Evolutionary conservation across 257 asterid genomes (phyloP).

Genomic region (Handroanthus guayacan): DNA sequence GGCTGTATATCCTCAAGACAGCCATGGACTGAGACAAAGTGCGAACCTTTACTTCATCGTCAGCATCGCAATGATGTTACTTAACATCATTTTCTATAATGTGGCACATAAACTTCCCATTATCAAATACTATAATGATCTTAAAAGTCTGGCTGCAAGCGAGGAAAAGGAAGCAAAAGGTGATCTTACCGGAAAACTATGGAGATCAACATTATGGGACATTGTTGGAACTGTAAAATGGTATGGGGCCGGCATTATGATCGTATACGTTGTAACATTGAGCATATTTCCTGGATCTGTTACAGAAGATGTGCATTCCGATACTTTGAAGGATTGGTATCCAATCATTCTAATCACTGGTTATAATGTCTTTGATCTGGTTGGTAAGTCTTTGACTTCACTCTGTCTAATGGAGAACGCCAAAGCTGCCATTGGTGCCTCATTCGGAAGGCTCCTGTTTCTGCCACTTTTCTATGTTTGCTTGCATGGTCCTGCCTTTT

Average conservation of each 20-base stretch:
- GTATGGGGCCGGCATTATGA: conserved; percentile 68
- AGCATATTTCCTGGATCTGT: conserved; percentile 89
- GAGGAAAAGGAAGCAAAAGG: conserved; percentile 81
- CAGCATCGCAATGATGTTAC: conserved; percentile 69
- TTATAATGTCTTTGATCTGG: conserved; percentile 78
- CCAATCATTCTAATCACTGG: conserved; percentile 79
- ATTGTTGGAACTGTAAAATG: conserved; percentile 80
- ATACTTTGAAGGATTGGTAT: conserved; percentile 76
- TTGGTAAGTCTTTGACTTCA: conserved; percentile 78
- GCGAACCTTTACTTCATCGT: conserved; percentile 88
- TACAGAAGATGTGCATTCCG: conserved; percentile 94
- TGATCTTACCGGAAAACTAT: conserved; percentile 61
- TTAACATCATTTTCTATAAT: conserved; percentile 77
- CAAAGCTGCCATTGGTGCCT: conserved; percentile 66
- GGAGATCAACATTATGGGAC: conserved; percentile 78
- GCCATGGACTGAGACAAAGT: conserved; percentile 80
- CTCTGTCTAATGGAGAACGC: conserved; percentile 64
- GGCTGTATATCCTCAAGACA: conserved; percentile 83
- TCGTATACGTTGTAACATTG: conserved; percentile 78
- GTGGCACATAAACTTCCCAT: conserved; percentile 82
- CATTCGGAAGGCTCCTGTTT: conserved; percentile 76
- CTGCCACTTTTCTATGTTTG: conserved; percentile 84
- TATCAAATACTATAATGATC: conserved; percentile 68
- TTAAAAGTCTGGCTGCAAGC: conserved; percentile 65
- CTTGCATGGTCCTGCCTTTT: conserved; percentile 81